Base-by-base conservation (phyloP, 1,284 basidiomycete species). In the Sparassis latifolia region DNA sequence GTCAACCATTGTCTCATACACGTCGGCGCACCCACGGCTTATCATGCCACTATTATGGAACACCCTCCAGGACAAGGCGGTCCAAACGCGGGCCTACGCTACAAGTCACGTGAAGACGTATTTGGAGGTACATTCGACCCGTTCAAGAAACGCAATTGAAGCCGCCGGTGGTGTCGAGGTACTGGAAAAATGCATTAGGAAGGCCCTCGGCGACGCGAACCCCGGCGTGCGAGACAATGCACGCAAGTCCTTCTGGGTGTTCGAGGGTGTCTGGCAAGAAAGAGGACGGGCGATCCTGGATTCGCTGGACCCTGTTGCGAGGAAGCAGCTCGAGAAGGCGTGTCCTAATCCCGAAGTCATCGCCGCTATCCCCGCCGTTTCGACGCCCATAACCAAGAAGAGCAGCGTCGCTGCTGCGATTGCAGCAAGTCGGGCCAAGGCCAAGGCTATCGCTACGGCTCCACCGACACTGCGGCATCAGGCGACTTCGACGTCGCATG, bases 251-350 rank as follows among this genome's bases (percentile, higher is more conserved):
- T 99, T 90, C 67, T 97, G 93, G 92, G 71, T 73, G 29, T 93
- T 92, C 59, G 75, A 92, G 47, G 66, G 67, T 3, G 68, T 90
- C 6, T 98, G 92, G 92, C 77, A 78, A 32, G 80, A 84, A 28
- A 75, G 79, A 50, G 92, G 80, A 12, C 66, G 69, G 27, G 63
- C 65, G 1, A 79, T 99, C 49, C 62, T 94, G 49, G 79, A 82
- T 37, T 64, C 73, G 2, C 71, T 98, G 49, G 95, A 98, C 62
- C 58, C 75, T 0, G 68, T 71, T 1, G 84, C 83, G 2, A 78
- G 80, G 56, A 97, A 92, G 70, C 88, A 93, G 65, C 70, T 99
- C 27, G 92, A 96, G 62, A 94, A 88, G 66, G 82, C 75, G 0
- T 87, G 88, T 59, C 88, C 91, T 0, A 72, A 80, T 58, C 76